phyloP scores from a whole-genome alignment of 2,329 filamentous ascomycete genomes.

The Phialophora verrucosa region DNA sequence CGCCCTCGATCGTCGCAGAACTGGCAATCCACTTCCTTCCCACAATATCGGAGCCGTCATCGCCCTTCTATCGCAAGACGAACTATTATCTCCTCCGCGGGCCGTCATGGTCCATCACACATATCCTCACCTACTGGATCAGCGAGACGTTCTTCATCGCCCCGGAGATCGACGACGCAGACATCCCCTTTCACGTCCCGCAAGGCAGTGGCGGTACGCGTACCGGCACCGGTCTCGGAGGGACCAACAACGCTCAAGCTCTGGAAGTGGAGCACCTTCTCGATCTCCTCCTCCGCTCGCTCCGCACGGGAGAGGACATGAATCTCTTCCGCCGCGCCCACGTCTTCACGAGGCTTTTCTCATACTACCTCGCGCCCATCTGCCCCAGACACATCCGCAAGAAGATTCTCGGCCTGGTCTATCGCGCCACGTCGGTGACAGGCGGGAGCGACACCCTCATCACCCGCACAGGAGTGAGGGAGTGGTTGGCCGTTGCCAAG shows the following conservation, averaged over 20 bases:
- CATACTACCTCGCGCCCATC: conserved; percentile 70
- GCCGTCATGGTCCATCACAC: conserved; percentile 71
- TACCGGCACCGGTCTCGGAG: conserved; percentile 57
- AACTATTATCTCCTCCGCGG: conserved; percentile 81
- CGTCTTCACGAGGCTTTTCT: conserved; percentile 77
- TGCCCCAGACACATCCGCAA: conserved; percentile 65
- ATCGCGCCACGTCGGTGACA: conserved; percentile 69
- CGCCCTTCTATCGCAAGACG: conserved; percentile 83
- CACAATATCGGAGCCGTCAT: conserved; percentile 76
- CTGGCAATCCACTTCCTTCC: conserved; percentile 72
- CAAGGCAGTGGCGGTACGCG: conserved; percentile 43
- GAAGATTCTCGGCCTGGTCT: conserved; percentile 67
- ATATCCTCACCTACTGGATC: conserved; percentile 64
- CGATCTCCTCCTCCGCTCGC: conserved; percentile 25
- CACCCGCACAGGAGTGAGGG: conserved; percentile 74
- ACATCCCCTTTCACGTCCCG: conserved; percentile 60
- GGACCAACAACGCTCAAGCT: conserved; percentile 37
- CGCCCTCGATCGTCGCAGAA: conserved; percentile 76
- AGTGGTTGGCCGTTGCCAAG: conserved; percentile 60
- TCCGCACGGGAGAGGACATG: conserved; percentile 48
- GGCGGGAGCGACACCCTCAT: conserved; percentile 77
- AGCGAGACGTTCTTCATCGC: conserved; percentile 75
- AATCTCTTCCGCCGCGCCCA: conserved; percentile 60
- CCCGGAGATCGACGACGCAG: conserved; percentile 71
- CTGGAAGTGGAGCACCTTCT: conserved; percentile 59